Base-by-base conservation (phyloP, 495 filamentous ascomycete species). In the Penicillium maclennaniae region DNA sequence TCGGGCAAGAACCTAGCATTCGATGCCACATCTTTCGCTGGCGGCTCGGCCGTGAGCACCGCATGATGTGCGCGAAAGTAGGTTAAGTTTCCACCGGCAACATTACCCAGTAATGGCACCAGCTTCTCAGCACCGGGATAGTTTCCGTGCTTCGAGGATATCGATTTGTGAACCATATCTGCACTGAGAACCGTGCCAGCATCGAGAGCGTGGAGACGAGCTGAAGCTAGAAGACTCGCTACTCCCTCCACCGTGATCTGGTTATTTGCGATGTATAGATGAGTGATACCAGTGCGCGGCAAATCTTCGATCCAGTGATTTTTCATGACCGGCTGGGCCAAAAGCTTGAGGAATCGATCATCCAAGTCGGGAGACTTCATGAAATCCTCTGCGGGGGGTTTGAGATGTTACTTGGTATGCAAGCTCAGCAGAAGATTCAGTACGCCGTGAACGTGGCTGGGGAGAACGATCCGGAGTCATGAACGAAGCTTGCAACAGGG, bases 181-280 rank as follows among this genome's bases (percentile, higher is more conserved):
- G 69, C 63, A 20, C 69, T 69, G 44, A 72, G 69, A 21, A 74
- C 64, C 15, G 68, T 75, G 9, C 79, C 79, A 28, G 75, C 65
- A 68, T 86, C 79, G 25, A 83, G 62, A 23, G 78, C 73, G 56
- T 82, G 69, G 7, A 85, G 66, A 48, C 74, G 63, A 52, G 60
- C 66, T 21, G 81, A 77, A 49, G 71, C 61, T 21, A 85, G 47
- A 16, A 87, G 70, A 39, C 73, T 77, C 7, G 78, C 78, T 14
- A 79, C 66, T 12, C 80, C 83, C 58, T 82, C 79, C 1, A 82
- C 75, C 15, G 78, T 81, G 36, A 87, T 69, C 8, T 69, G 69
- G 52, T 87, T 87, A 34, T 82, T 69, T 23, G 81, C 69, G 19
- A 84, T 76, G 58, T 80, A 81, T 7, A 85, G 70, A 64, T 85